Percentiles rank a stretch among this genome's conserved stretches.
These are phyloP conservation scores for Forsythia viridissima DNA, from an alignment of 257 asterid genomes.

Conservation along the genomic window DNA sequence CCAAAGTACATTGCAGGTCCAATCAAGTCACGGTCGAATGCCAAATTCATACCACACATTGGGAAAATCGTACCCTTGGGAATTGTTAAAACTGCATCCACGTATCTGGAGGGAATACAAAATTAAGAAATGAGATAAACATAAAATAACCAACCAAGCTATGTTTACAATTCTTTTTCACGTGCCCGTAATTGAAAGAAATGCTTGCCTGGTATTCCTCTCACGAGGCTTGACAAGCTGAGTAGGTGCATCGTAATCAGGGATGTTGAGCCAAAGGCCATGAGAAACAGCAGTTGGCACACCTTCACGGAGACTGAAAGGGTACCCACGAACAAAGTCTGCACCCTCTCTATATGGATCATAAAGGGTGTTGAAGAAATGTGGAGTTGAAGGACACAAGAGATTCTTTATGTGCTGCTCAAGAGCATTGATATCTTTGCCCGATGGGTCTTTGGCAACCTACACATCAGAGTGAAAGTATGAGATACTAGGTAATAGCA, in stretches of 20 bases:
- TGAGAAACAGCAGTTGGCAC: slow-evolving; percentile 71
- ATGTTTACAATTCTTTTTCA: neutral
- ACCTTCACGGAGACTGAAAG: slow-evolving; percentile 87
- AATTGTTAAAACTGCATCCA: slow-evolving; percentile 76
- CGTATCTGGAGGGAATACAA: slow-evolving; percentile 48
- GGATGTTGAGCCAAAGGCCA: slow-evolving; percentile 82
- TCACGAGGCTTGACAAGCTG: slow-evolving; percentile 88
- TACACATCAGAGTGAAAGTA: slow-evolving; percentile 21
- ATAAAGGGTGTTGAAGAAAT: slow-evolving; percentile 77
- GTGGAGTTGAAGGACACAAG: slow-evolving; percentile 66
- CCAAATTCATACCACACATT: slow-evolving; percentile 86
- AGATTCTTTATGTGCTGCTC: slow-evolving; percentile 81
- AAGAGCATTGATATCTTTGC: slow-evolving; percentile 71
- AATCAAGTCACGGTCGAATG: slow-evolving; percentile 68
- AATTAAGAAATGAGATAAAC: slow-evolving; percentile 12
- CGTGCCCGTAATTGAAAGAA: neutral
- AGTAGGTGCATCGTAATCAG: slow-evolving; percentile 85
- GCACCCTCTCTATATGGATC: slow-evolving; percentile 83
- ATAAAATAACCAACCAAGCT: neutral
- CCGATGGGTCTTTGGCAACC: slow-evolving; percentile 84
- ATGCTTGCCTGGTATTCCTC: slow-evolving; percentile 60
- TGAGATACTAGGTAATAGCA: neutral
- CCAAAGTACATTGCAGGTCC: slow-evolving; percentile 97
- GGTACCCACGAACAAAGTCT: slow-evolving; percentile 84
- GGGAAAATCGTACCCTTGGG: slow-evolving; percentile 80